phyloP scores from a whole-genome alignment of 768 basidiomycete species.

The Coprinopsis cinerea region DNA sequence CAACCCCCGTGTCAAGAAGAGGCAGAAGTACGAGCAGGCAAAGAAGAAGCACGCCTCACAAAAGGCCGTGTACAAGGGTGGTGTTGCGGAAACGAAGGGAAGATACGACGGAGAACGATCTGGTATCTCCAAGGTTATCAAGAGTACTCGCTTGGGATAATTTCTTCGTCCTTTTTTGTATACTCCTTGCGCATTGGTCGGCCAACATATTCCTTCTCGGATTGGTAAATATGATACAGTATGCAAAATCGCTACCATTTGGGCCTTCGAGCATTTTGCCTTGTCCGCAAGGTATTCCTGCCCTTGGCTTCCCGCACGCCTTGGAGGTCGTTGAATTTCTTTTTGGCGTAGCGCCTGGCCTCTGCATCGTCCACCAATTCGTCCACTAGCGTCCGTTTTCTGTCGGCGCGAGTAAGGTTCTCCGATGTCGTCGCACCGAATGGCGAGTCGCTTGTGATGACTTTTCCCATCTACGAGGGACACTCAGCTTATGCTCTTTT shows the following conservation, averaged over 20 bases:
- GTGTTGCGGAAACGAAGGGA: constrained; percentile 59
- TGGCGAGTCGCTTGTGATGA: constrained; percentile 63
- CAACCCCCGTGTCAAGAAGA: constrained; percentile 97
- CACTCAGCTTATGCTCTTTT: too few relatives aligned
- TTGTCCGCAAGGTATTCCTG: constrained; percentile 61
- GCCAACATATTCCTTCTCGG: too few relatives aligned
- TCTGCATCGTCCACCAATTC: constrained; percentile 88
- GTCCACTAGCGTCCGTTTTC: constrained; percentile 83
- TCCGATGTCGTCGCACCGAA: constrained; percentile 66
- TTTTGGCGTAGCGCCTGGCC: constrained; percentile 82
- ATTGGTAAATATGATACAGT: neutral
- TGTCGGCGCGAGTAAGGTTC: constrained; percentile 60
- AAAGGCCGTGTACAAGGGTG: constrained; percentile 90
- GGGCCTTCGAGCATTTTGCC: constrained; percentile 51
- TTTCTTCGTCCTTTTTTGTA: too few relatives aligned
- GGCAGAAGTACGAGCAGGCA: constrained; percentile 88
- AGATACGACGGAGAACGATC: constrained; percentile 88
- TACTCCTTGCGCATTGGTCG: too few relatives aligned
- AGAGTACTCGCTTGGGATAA: constrained; percentile 71
- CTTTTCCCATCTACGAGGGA: constrained; percentile 64
- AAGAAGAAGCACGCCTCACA: constrained; percentile 88
- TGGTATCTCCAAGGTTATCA: constrained; percentile 88
- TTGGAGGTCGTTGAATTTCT: constrained; percentile 81
- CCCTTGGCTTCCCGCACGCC: constrained; percentile 61
- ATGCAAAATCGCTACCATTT: constrained; percentile 58